A percentile compares a stretch with the other conserved stretches of the same genome.
These are phyloP conservation scores for Pholiota adiposa DNA, from an alignment of 1,284 basidiomycete species.

Conservation along the genomic window DNA sequence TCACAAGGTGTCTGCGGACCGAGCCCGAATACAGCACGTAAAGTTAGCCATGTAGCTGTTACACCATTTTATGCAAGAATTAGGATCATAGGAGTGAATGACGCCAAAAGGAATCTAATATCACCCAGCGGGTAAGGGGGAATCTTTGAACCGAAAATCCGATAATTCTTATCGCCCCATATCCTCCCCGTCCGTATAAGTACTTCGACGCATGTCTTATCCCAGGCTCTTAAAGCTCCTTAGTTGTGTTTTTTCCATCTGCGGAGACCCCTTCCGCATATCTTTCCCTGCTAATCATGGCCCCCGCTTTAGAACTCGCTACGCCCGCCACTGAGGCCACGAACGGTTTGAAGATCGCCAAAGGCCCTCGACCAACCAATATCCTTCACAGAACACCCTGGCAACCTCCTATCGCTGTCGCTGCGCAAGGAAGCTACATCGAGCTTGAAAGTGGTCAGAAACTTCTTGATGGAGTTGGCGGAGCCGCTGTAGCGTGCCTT, in stretches of 20 bases:
- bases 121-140: neutral
- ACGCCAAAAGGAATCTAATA: neutral
- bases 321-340: neutral
- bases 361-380: conserved; percentile 32
- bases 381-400: conserved; percentile 70
- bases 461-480: conserved; percentile 79
- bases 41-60: neutral
- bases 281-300: conserved; percentile 7
- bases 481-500: conserved; percentile 82
- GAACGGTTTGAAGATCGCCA: conserved; percentile 5
- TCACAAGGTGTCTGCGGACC: neutral
- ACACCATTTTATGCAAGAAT: neutral
- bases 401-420: conserved; percentile 67
- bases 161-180: conserved; percentile 16
- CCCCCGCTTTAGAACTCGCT: conserved; percentile 13
- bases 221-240: neutral
- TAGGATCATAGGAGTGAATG: conserved; percentile 3
- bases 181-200: conserved; percentile 1
- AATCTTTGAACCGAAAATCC: conserved; percentile 8
- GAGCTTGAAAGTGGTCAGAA: conserved; percentile 67
- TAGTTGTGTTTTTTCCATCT: neutral
- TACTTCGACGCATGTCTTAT: conserved; percentile 3
- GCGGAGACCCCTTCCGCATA: neutral
- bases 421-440: conserved; percentile 72
- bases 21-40: neutral